Base-by-base conservation (phyloP, 1,284 basidiomycete genomes). In the Apiotrichum gracile region DNA sequence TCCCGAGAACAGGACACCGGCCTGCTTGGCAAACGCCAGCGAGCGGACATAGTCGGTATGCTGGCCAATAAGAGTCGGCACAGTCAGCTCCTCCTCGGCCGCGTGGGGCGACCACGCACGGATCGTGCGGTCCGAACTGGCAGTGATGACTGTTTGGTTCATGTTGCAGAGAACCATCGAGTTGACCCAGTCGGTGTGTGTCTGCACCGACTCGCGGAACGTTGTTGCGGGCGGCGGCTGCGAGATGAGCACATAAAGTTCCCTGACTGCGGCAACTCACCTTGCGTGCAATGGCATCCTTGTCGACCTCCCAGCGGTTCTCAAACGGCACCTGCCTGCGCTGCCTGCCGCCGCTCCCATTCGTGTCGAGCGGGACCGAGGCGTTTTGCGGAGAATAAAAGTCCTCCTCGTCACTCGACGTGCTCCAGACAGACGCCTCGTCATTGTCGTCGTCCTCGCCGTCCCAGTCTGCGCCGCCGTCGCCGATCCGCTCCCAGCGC, bases 151-250 rank as follows among this genome's bases (percentile, higher is more conserved):
- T 3, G 91, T 97, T 71, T 94, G 91, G 64, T 97, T 92, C 60
- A 85, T 80, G 68, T 97, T 94, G 76, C 89, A 93, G 14, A 98
- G 80, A 8, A 93, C 69, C 54, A 98, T 84, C 66, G 97, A 94
- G 73, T 97, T 97, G 43, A 97, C 85, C 96, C 94, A 98, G 75
- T 97, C 92, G 0, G 86, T 85, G 68, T 94, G 91, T 12, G 83
- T 82, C 70, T 94, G 90, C 5, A 85, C 83, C 54, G 83, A 85
- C 72, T 93, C 89, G 43, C 91, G 81, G 68, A 92, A 93, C 2
- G 60, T 67, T 12, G 74, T 76, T 17, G 69, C 54, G 13, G 63
- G 61, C 2, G 68, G 69, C 41, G 63, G 37, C 43, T 60, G 52
- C 14, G 5, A n/a, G n/a, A 19, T 31, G n/a, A 43, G 24, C 27